A percentile compares a stretch with the other conserved stretches of the same genome.
phyloP scores from a whole-genome alignment of 768 basidiomycete genomes.

The Leccinum broughii region DNA sequence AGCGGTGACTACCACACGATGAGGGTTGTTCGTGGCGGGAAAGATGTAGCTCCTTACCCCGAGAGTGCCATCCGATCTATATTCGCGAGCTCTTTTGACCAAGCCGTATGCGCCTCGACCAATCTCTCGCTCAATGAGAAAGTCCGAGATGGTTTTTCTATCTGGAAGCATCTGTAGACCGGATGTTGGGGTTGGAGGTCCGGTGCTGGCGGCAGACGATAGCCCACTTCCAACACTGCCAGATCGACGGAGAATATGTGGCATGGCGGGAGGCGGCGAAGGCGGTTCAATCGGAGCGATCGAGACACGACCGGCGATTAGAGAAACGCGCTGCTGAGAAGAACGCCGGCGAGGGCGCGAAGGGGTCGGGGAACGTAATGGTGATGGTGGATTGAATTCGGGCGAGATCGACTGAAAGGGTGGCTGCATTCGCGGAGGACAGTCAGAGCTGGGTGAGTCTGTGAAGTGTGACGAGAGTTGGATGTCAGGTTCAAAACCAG shows the following conservation, averaged over 20 bases:
- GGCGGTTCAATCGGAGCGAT: slow-evolving; percentile 78
- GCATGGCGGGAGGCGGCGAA: slow-evolving; percentile 57
- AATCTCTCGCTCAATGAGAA: slow-evolving; percentile 82
- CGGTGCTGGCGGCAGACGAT: slow-evolving; percentile 58
- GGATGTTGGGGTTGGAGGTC: slow-evolving; percentile 59
- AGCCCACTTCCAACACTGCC: slow-evolving; percentile 63
- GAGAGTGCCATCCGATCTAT: slow-evolving; percentile 67
- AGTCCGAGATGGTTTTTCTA: slow-evolving; percentile 79
- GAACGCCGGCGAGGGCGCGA: slow-evolving; percentile 73
- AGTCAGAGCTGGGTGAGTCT: slow-evolving; percentile 30
- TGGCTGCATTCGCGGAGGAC: slow-evolving; percentile 33
- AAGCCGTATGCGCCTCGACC: slow-evolving; percentile 95
- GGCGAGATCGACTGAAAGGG: slow-evolving; percentile 20
- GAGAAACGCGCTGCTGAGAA: slow-evolving; percentile 81
- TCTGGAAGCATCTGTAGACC: slow-evolving; percentile 39
- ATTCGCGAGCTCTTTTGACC: slow-evolving; percentile 87
- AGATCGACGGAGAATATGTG: slow-evolving; percentile 64
- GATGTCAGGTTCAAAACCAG: slow-evolving; percentile 26
- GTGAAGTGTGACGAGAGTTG: slow-evolving; percentile 31
- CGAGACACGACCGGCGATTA: slow-evolving; percentile 78
- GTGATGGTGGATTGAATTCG: slow-evolving; percentile 29
- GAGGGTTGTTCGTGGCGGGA: slow-evolving; percentile 8
- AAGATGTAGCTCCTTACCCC: slow-evolving; percentile 61
- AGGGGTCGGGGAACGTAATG: slow-evolving; percentile 52
- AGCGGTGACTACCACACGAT: slow-evolving; percentile 63